Evolutionary conservation across 345 rosid genomes (phyloP), one percentile per base, ranked within the genome.

Genomic region (Salix brachista): DNA sequence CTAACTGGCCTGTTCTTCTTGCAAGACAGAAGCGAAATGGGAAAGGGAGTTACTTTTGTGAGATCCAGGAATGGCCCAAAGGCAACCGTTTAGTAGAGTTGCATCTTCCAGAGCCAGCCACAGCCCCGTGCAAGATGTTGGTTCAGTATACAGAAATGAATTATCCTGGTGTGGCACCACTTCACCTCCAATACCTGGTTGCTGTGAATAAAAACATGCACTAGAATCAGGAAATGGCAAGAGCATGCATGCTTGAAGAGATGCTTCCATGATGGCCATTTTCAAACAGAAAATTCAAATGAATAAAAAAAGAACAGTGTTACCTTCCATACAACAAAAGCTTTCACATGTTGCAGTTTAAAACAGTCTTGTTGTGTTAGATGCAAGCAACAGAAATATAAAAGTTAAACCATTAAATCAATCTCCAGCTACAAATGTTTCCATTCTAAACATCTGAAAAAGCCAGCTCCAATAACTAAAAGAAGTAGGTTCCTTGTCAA

Each of bases 131-230:
- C 99, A 96, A 78, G 91, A 91, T 67, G 86, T 73, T 75, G 98
- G 98, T 76, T 93, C 96, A 8, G 99, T 93, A 81, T 89, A 87
- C 32, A 96, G 89, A 77, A 93, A 96, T 8, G 99, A 91, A 48
- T 91, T 93, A 75, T 96, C 98, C 85, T 96, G 98, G 84, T 94
- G 97, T 21, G 98, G 98, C 72, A 86, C 91, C 67, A 96, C 99
- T 86, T 93, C 99, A 8, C 97, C 97, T 84, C 97, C 97, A 72
- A 96, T 96, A 48, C 98, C 97, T 21, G 98, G 98, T 96, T 96
- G 99, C 98, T 92, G 91, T 56, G 28, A 48, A 67, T 41, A 79
- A 72, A 44, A 70, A 11, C 42, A 26, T 30, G 41, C 23, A 3
- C 62, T 41, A 74, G n/a, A 61, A 54, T 30, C 17, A 74, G 58